These are phyloP conservation scores for Macrolepiota fuliginosa DNA, from an alignment of 768 basidiomycete species.

Conservation along the genomic window DNA sequence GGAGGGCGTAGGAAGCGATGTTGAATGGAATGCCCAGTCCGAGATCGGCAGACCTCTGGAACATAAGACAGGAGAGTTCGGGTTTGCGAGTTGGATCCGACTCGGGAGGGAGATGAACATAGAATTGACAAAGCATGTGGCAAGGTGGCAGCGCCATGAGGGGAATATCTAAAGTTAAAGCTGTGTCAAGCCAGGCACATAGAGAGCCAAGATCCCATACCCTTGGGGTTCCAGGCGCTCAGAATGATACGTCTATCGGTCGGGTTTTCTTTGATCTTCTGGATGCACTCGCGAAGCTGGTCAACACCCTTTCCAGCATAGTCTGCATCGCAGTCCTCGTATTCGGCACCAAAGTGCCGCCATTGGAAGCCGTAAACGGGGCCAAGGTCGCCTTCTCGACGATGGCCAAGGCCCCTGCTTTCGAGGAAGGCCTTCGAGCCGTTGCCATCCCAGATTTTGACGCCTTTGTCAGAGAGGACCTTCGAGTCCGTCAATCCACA, in stretches of 20 bases:
- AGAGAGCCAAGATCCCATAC: slow-evolving; percentile 41
- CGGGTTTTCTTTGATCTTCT: slow-evolving; percentile 90
- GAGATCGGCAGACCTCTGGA: slow-evolving; percentile 95
- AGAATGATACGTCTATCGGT: slow-evolving; percentile 93
- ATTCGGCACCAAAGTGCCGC: slow-evolving; percentile 91
- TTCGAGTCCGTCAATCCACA: slow-evolving; percentile 80
- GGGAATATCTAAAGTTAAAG: slow-evolving; percentile 64
- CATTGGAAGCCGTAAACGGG: slow-evolving; percentile 98
- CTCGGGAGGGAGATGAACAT: slow-evolving; percentile 80
- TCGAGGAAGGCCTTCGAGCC: slow-evolving; percentile 87
- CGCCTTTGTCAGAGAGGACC: slow-evolving; percentile 71
- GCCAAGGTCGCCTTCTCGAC: slow-evolving; percentile 89
- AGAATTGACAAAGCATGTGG: slow-evolving; percentile 99
- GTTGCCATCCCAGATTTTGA: slow-evolving; percentile 99
- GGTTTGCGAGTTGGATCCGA: slow-evolving; percentile 50
- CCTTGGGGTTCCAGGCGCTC: slow-evolving; percentile 97
- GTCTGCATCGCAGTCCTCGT: slow-evolving; percentile 68
- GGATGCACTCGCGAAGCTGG: slow-evolving; percentile 85
- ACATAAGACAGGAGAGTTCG: slow-evolving; percentile 92
- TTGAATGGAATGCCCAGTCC: slow-evolving; percentile 99
- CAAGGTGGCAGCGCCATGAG: slow-evolving; percentile 98
- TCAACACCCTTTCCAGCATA: slow-evolving; percentile 88
- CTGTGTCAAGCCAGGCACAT: neutral
- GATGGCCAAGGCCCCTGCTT: slow-evolving; percentile 75
- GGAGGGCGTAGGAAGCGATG: slow-evolving; percentile 96